Percentiles rank a stretch among this genome's conserved stretches.
Conservation (phyloP, 768 basidiomycete species). For the Suillus sp. region DNA sequence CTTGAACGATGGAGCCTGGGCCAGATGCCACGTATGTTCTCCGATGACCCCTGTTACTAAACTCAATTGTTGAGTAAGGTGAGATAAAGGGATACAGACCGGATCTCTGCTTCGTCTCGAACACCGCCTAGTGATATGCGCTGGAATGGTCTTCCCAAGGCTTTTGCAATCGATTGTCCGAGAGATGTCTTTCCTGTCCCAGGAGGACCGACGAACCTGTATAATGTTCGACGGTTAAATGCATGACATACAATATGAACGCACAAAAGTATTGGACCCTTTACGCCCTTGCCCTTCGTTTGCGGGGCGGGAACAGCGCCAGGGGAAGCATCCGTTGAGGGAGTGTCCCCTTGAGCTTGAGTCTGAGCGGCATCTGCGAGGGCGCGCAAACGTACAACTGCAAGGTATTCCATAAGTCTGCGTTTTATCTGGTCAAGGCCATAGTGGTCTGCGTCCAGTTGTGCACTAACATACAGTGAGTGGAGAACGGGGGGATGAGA, state of each 20-base stretch:
- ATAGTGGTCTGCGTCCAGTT: conserved; percentile 89
- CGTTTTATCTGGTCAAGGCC: conserved; percentile 93
- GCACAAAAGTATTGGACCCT: conserved; percentile 74
- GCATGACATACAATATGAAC: conserved; percentile 17
- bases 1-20: conserved; percentile 84
- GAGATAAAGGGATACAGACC: conserved; percentile 28
- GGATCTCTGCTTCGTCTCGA: conserved; percentile 86
- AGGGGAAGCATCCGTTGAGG: conserved; percentile 12
- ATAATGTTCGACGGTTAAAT: conserved; percentile 1
- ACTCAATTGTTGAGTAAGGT: conserved; percentile 11
- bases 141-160: conserved; percentile 84
- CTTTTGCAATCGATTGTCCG: conserved; percentile 84
- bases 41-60: conserved; percentile 50
- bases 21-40: conserved; percentile 93
- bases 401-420: conserved; percentile 88
- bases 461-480: conserved; percentile 37
- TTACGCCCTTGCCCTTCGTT: conserved; percentile 45
- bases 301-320: not conserved
- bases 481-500: not conserved
- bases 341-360: not conserved
- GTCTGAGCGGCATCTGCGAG: conserved; percentile 25
- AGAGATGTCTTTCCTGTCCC: conserved; percentile 92
- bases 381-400: conserved; percentile 68
- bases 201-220: conserved; percentile 85
- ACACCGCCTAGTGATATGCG: conserved; percentile 92